Base-by-base conservation (phyloP, 129 eudicot species). In the Pseudognaphalium luteoalbum region DNA sequence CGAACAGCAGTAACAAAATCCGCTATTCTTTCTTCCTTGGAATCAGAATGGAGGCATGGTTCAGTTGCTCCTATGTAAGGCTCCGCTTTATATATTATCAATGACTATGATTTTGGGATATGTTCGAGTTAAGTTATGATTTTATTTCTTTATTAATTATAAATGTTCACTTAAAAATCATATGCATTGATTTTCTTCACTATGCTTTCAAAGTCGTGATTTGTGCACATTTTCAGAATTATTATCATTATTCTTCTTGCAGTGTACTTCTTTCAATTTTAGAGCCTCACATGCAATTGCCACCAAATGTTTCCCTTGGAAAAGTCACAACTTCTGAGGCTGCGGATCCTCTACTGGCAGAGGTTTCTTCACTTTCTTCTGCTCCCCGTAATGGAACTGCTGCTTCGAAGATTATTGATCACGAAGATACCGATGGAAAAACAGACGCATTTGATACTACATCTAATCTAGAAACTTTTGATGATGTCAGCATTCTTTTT, bases 61-160 rank as follows among this genome's bases (percentile, higher is more conserved):
- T 93, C 97, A 64, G 96, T 93, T 85, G 88, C 96, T 81, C 98
- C 98, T 39, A 90, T 96, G 98, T 93, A 83, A 82, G 81, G 10
- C 32, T 66, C 63, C 47, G 6, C 52, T 63, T 32, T 17, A 32
- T 19, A 0, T 28, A 14, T 12, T 64, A 64, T 6, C 0, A 64
- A 17, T 32, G 10, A 56, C 6, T 5, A 6, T 56, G 10, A 56
- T 60, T 47, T 57, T 59, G 33, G 28, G 20, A 37, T 65, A 35
- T 37, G 51, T 72, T 69, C 15, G 30, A 56, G 66, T 72, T 52
- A 33, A 19, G 19, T 56, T 34, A n/a, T 33, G 21, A 54, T 71
- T 20, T 11, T 7, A 7, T 50, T 29, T n/a, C 3, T 29, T 16
- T 54, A 3, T 12, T 14, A 44, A 44, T 44, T 44, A 12, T 44